A percentile compares a stretch with the other conserved stretches of the same genome.
These are phyloP conservation scores for Hyaloscypha hepaticicola DNA, from an alignment of 495 filamentous ascomycete species.

Conservation along the genomic window DNA sequence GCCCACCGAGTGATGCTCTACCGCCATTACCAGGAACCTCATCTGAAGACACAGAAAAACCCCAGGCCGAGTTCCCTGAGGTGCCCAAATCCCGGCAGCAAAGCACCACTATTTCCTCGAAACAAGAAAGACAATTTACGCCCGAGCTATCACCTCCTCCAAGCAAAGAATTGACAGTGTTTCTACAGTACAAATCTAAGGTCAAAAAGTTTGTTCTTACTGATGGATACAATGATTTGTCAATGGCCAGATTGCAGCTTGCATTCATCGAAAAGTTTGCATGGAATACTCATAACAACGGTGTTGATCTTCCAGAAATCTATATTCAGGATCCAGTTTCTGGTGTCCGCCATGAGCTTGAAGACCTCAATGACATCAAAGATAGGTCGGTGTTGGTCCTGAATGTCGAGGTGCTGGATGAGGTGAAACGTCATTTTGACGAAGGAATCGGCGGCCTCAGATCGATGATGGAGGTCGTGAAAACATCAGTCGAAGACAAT, in stretches of 20 bases:
- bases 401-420: slow-evolving; percentile 92
- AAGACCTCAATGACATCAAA: slow-evolving; percentile 93
- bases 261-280: slow-evolving; percentile 99
- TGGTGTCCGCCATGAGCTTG: slow-evolving; percentile 91
- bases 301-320: slow-evolving; percentile 90
- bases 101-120: slow-evolving; percentile 18
- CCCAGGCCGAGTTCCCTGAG: slow-evolving; percentile 5
- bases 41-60: slow-evolving; percentile 25
- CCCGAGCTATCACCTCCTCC: slow-evolving; percentile 74
- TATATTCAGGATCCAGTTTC: slow-evolving; percentile 96
- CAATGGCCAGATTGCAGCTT: slow-evolving; percentile 82
- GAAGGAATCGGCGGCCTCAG: slow-evolving; percentile 82
- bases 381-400: slow-evolving; percentile 91
- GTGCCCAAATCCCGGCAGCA: slow-evolving; percentile 14
- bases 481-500: slow-evolving; percentile 76
- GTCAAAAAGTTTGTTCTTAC: slow-evolving; percentile 93
- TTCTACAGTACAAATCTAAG: slow-evolving; percentile 93
- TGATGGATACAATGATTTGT: slow-evolving; percentile 78
- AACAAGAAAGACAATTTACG: slow-evolving; percentile 40
- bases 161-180: slow-evolving; percentile 90
- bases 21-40: slow-evolving; percentile 16
- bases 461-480: slow-evolving; percentile 76
- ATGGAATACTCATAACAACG: slow-evolving; percentile 95
- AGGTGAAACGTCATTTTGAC: slow-evolving; percentile 95
- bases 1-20: slow-evolving; percentile 22